Evolutionary conservation across 1,284 basidiomycete species (phyloP).

Genomic region (Exsudoporus floridanus): DNA sequence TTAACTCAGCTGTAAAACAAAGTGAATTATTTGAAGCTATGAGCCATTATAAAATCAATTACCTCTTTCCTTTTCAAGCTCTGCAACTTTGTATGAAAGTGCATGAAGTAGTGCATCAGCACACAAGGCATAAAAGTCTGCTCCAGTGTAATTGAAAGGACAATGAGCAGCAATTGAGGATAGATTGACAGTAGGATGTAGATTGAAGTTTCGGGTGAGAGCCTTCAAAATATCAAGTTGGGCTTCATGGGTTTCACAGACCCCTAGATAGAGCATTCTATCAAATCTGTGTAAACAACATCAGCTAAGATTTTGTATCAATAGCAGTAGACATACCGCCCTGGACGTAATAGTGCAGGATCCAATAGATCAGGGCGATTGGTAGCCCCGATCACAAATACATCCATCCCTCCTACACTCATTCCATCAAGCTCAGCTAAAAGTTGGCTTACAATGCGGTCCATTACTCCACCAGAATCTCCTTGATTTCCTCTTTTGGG

Average conservation of each 20-base stretch:
- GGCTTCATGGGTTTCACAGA: constrained; percentile 85
- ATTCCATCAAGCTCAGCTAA: constrained; percentile 96
- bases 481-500: constrained; percentile 95
- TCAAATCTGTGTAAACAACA: constrained; percentile 71
- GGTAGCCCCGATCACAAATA: constrained; percentile 98
- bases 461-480: constrained; percentile 96
- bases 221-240: constrained; percentile 90
- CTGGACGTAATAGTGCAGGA: constrained; percentile 89
- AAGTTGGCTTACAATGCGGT: constrained; percentile 94
- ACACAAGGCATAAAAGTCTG: constrained; percentile 97
- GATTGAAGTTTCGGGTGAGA: constrained; percentile 88
- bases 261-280: constrained; percentile 93
- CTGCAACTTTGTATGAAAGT: constrained; percentile 86
- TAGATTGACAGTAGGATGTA: constrained; percentile 73
- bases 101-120: constrained; percentile 96
- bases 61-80: constrained; percentile 75
- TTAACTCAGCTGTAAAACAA: constrained; percentile 47
- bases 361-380: constrained; percentile 96
- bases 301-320: not conserved
- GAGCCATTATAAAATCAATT: constrained; percentile 6
- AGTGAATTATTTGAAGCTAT: not conserved
- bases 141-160: constrained; percentile 93
- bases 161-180: constrained; percentile 70
- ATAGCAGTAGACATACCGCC: constrained; percentile 54
- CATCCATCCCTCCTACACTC: constrained; percentile 61